These are phyloP conservation scores for Auricularia sp. DNA, from an alignment of 768 basidiomycete genomes.

Conservation along the genomic window DNA sequence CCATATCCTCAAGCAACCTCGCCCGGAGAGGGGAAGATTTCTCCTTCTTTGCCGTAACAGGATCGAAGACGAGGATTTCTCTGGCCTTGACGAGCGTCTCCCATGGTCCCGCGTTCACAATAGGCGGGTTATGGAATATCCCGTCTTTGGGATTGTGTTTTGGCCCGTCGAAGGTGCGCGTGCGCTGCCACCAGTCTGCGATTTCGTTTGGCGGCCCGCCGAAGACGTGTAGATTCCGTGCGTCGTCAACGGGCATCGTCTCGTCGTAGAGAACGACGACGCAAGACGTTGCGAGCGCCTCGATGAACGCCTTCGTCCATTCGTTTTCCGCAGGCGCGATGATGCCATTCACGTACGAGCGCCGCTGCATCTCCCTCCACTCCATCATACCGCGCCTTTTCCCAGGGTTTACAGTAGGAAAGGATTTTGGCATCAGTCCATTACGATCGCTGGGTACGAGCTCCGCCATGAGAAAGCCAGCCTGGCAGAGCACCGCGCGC, in stretches of 20 bases:
- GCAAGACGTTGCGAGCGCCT: background rate
- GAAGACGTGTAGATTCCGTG: background rate
- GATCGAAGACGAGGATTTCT: background rate
- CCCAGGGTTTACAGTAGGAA: background rate
- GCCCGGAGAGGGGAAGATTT: background rate
- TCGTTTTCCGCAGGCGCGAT: background rate
- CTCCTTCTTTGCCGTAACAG: background rate
- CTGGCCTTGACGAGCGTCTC: background rate
- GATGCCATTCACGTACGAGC: background rate
- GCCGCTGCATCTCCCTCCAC: background rate
- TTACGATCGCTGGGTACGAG: background rate
- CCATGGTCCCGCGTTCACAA: background rate
- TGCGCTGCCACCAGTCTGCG: background rate
- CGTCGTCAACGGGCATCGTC: background rate
- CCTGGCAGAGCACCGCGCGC: background rate
- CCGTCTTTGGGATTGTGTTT: too few relatives aligned
- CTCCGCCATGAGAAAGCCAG: background rate
- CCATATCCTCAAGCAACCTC: background rate
- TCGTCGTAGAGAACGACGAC: background rate
- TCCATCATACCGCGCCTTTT: background rate
- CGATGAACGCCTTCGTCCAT: background rate
- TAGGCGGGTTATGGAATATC: background rate
- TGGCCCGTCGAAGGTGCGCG: background rate
- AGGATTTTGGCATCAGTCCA: background rate
- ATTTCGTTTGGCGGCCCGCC: background rate